Percentiles rank a stretch among this genome's conserved stretches.
Evolutionary conservation across 2,329 filamentous ascomycete genomes (phyloP).

Genomic region (Xylaria sp.): DNA sequence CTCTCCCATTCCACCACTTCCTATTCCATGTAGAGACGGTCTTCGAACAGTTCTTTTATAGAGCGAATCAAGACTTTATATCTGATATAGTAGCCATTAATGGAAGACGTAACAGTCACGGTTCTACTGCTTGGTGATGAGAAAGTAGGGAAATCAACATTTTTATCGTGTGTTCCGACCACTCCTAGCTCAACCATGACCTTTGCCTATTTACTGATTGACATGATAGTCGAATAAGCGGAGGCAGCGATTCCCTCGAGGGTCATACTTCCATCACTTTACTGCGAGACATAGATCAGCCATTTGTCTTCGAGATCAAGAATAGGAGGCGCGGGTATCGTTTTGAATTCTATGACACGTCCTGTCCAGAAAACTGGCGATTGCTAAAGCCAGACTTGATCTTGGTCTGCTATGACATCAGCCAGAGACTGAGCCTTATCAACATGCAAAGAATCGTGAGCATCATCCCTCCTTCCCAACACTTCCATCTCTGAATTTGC

Average conservation of each 20-base stretch:
- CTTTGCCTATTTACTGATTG: conserved; percentile 8
- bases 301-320: conserved; percentile 59
- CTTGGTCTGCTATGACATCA: conserved; percentile 65
- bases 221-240: conserved; percentile 53
- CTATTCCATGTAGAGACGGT: background rate
- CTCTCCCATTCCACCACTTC: conserved; percentile 1
- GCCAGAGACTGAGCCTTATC: conserved; percentile 58
- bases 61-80: background rate
- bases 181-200: conserved; percentile 7
- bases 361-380: conserved; percentile 60
- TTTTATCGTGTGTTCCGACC: conserved; percentile 59
- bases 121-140: conserved; percentile 62
- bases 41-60: background rate
- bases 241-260: conserved; percentile 44
- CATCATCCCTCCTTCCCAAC: conserved; percentile 18
- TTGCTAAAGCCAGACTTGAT: conserved; percentile 61
- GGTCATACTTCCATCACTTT: conserved; percentile 48
- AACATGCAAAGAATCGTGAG: conserved; percentile 60
- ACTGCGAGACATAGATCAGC: conserved; percentile 62
- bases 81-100: conserved; percentile 27
- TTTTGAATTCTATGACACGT: conserved; percentile 64
- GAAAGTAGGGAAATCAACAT: conserved; percentile 62
- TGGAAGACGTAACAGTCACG: conserved; percentile 54
- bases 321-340: conserved; percentile 51
- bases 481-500: conserved; percentile 6